Evolutionary conservation across 164 flowering plant species (phyloP).

Genomic region (Sedum album): DNA sequence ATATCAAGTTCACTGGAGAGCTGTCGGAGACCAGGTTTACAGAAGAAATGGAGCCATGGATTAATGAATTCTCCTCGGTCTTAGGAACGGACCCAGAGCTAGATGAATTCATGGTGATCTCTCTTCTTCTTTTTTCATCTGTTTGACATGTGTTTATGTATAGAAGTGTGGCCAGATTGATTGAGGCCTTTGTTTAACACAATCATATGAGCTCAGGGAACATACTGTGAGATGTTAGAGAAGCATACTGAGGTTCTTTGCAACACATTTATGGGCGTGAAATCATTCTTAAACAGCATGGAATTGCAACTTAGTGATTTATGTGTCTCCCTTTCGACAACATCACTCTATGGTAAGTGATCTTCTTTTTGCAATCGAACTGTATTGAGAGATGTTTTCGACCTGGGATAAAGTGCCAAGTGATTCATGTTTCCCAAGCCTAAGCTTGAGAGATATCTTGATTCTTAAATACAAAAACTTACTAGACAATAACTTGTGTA

Average conservation of each 20-base stretch:
- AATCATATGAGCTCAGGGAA: neutral
- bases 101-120: constrained; percentile 54
- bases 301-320: constrained; percentile 51
- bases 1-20: constrained; percentile 42
- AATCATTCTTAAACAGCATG: constrained; percentile 43
- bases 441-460: too few species aligned
- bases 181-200: neutral
- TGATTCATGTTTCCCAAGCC: too few species aligned
- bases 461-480: too few species aligned
- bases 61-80: constrained; percentile 21
- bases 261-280: constrained; percentile 52
- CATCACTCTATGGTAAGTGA: constrained; percentile 21
- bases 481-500: too few species aligned
- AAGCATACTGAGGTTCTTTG: constrained; percentile 56
- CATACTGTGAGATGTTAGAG: constrained; percentile 46
- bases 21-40: constrained; percentile 43
- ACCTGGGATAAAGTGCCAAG: too few species aligned
- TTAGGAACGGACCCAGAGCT: constrained; percentile 60
- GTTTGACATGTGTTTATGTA: neutral
- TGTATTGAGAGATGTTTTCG: neutral
- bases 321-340: constrained; percentile 26
- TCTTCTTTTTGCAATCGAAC: neutral
- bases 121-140: constrained; percentile 9
- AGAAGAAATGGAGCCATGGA: constrained; percentile 44
- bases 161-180: neutral